Conservation (phyloP, 768 basidiomycete species). For the Postia placenta region DNA sequence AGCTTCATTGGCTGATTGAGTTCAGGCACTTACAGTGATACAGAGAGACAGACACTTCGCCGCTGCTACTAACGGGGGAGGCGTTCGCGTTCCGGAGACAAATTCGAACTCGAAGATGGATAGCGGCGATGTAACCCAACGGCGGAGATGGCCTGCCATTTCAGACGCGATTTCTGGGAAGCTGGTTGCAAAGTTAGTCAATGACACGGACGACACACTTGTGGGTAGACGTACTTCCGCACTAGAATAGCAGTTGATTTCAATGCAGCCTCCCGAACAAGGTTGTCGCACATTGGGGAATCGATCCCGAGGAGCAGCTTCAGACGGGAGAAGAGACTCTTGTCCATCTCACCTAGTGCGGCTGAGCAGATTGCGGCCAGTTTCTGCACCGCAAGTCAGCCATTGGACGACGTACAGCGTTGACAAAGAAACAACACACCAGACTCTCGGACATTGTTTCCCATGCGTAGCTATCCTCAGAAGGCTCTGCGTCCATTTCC, state of each 20-base stretch:
- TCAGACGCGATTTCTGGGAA: slow-evolving; percentile 74
- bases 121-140: slow-evolving; percentile 83
- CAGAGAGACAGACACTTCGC: slow-evolving; percentile 89
- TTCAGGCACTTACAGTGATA: slow-evolving; percentile 53
- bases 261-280: slow-evolving; percentile 86
- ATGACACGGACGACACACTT: background rate
- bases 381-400: slow-evolving; percentile 49
- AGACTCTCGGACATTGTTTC: slow-evolving; percentile 89
- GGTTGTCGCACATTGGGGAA: slow-evolving; percentile 73
- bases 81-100: slow-evolving; percentile 62
- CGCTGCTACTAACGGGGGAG: slow-evolving; percentile 76
- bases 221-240: slow-evolving; percentile 49
- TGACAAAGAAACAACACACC: slow-evolving; percentile 32
- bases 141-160: slow-evolving; percentile 75
- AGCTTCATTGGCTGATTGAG: background rate
- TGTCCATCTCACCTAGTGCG: slow-evolving; percentile 61
- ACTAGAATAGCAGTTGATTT: slow-evolving; percentile 82
- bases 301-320: slow-evolving; percentile 73
- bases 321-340: slow-evolving; percentile 61
- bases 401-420: background rate
- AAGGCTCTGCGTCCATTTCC: slow-evolving; percentile 75
- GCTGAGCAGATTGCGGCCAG: slow-evolving; percentile 77
- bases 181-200: slow-evolving; percentile 32
- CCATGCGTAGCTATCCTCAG: slow-evolving; percentile 84
- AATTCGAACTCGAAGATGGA: slow-evolving; percentile 87